Evolutionary conservation across 73 alveolate species (phyloP).

Genomic region (Tetrahymena borealis): DNA sequence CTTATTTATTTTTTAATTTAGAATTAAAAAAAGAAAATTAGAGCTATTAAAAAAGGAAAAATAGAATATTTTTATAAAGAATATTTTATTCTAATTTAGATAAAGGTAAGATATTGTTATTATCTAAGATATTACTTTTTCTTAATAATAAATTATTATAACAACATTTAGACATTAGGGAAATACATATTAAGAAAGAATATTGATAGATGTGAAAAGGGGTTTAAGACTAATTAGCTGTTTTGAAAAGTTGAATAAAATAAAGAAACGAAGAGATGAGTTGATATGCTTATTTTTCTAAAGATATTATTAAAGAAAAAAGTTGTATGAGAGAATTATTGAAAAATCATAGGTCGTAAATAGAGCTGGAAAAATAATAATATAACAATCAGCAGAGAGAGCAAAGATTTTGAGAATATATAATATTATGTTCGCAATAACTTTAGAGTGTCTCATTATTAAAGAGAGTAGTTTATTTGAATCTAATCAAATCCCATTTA

Average conservation of each 20-base stretch:
- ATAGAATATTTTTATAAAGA: neutral
- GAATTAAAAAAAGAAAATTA: neutral
- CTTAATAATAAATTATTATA: neutral
- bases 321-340: neutral
- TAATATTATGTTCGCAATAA: neutral
- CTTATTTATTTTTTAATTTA: neutral
- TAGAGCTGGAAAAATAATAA: neutral
- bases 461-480: neutral
- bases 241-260: neutral
- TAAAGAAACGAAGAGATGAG: neutral
- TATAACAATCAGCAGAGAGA: neutral
- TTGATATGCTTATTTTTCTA: neutral
- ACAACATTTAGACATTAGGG: neutral
- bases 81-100: neutral
- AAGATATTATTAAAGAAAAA: neutral
- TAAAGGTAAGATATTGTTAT: neutral
- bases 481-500: neutral
- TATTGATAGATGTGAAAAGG: neutral
- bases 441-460: neutral
- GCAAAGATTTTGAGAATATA: neutral
- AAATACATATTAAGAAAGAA: neutral
- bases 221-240: neutral
- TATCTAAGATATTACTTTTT: neutral
- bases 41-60: neutral
- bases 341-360: neutral